Percentiles rank a stretch among this genome's conserved stretches.
These are phyloP conservation scores for Aleurites moluccanus DNA, from an alignment of 441 rosid species.

Conservation along the genomic window DNA sequence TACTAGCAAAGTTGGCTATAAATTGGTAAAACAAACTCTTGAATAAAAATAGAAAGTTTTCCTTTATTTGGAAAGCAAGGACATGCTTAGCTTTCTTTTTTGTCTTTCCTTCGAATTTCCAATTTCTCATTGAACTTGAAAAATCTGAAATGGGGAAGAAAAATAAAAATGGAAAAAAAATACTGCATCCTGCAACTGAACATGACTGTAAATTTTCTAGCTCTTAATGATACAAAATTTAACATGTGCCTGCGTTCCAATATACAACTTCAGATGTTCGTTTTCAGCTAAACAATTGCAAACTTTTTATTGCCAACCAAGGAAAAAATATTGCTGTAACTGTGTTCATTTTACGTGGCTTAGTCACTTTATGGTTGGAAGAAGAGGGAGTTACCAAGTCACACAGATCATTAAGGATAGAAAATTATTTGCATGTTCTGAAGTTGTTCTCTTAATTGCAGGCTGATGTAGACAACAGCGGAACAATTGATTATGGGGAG, in stretches of 20 bases:
- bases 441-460: slow-evolving; percentile 31
- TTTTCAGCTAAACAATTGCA: not conserved
- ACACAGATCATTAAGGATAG: not conserved
- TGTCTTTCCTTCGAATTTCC: not conserved
- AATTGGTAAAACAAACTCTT: no score
- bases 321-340: not conserved
- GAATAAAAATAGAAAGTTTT: not conserved
- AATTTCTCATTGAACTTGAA: not conserved
- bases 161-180: not conserved
- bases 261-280: not conserved
- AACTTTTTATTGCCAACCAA: not conserved
- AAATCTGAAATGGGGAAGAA: not conserved
- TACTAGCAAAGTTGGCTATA: no score
- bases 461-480: slow-evolving; percentile 96
- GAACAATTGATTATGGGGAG: slow-evolving; percentile 87
- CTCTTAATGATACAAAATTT: not conserved
- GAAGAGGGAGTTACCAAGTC: not conserved
- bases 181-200: not conserved
- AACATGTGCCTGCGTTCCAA: not conserved
- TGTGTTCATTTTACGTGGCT: not conserved
- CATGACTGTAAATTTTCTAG: not conserved
- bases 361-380: not conserved
- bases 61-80: not conserved
- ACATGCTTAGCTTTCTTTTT: not conserved
- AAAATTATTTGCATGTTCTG: not conserved